A percentile compares a stretch with the other conserved stretches of the same genome.
phyloP scores from a whole-genome alignment of 208 protist genomes.

The Naegleria fowleri region DNA sequence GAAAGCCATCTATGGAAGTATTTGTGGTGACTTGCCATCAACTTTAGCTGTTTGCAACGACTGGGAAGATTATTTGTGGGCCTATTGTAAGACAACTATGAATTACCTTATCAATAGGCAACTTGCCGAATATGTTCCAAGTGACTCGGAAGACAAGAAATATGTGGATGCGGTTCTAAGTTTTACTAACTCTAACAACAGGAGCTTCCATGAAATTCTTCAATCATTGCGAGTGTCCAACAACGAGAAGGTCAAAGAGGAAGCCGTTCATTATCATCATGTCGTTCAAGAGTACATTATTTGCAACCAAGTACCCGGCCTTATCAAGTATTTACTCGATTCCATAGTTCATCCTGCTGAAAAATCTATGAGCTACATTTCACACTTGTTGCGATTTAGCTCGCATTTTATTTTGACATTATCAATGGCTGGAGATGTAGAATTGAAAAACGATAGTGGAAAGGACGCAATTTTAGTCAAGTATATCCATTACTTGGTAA shows the following conservation, averaged over 20 bases:
- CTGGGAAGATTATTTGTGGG: constrained; percentile 9
- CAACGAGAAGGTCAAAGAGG: not conserved
- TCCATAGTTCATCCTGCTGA: not conserved
- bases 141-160: not conserved
- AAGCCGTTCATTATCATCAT: not conserved
- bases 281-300: not conserved
- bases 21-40: not conserved
- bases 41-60: not conserved
- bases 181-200: not conserved
- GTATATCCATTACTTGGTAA: not conserved
- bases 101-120: not conserved
- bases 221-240: not conserved
- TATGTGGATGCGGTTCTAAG: not conserved
- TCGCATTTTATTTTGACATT: not conserved
- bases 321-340: not conserved
- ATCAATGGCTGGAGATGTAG: not conserved
- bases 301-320: not conserved
- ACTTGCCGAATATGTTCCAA: not conserved
- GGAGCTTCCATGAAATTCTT: not conserved
- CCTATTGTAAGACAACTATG: not conserved
- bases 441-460: not conserved
- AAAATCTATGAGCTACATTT: not conserved
- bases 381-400: not conserved
- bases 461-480: not conserved
- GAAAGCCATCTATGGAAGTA: not conserved